Conservation (phyloP, 495 filamentous ascomycete species). For the Letharia lupina region DNA sequence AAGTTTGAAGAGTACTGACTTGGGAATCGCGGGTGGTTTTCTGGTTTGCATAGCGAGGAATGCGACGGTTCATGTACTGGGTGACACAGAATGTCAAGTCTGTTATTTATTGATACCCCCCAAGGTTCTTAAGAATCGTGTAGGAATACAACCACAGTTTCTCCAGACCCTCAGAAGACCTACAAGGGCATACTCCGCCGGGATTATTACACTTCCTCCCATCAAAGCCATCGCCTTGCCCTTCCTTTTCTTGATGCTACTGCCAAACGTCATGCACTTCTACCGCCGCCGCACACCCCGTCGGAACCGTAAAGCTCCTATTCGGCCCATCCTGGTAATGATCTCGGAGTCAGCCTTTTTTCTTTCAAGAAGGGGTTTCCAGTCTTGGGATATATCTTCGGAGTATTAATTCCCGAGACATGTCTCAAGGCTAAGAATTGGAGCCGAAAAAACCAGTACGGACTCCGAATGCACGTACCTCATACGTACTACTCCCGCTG, state of each 20-base stretch:
- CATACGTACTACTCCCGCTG: constrained; percentile 43
- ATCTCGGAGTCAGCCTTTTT: too few species aligned
- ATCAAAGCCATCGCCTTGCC: neutral
- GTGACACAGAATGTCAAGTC: neutral
- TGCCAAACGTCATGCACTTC: constrained; percentile 15
- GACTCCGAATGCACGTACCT: constrained; percentile 21
- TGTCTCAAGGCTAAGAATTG: too few species aligned
- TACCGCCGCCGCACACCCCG: constrained; percentile 31
- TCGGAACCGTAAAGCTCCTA: constrained; percentile 46
- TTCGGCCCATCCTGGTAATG: constrained; percentile 45
- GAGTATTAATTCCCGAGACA: too few species aligned
- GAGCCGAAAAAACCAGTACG: too few species aligned
- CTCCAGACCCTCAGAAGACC: neutral
- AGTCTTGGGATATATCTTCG: too few species aligned
- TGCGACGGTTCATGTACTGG: neutral
- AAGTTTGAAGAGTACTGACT: neutral
- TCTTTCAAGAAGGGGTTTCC: too few species aligned
- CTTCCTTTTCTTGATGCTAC: neutral
- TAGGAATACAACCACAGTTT: neutral
- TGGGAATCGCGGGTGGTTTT: neutral
- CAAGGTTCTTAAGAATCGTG: neutral
- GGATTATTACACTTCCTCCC: neutral
- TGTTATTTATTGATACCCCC: neutral
- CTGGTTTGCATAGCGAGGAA: constrained; percentile 17
- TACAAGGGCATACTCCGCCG: neutral